Conservation (phyloP, 352 stramenopile genomes). For the Phytophthora tubulina region DNA sequence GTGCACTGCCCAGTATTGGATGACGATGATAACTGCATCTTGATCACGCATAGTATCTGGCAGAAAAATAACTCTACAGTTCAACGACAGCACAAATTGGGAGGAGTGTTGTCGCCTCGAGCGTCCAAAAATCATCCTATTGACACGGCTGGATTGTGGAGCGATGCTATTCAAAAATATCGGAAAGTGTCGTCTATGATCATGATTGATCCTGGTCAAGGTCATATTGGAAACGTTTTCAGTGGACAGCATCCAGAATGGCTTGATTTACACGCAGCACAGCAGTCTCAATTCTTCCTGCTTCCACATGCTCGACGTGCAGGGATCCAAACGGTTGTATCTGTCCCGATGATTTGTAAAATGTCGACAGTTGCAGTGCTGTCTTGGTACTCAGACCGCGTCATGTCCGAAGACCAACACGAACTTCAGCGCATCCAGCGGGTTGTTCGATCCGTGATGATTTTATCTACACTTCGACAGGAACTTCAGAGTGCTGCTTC, state of each 20-base stretch:
- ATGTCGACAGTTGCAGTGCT: slow-evolving; percentile 82
- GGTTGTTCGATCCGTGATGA: slow-evolving; percentile 72
- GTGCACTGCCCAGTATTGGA: slow-evolving; percentile 76
- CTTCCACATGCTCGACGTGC: slow-evolving; percentile 72
- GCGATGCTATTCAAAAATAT: slow-evolving; percentile 76
- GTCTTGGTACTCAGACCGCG: slow-evolving; percentile 79
- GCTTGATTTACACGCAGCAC: slow-evolving; percentile 55
- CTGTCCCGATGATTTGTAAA: slow-evolving; percentile 86
- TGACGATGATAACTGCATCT: slow-evolving; percentile 63
- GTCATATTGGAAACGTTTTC: slow-evolving; percentile 77
- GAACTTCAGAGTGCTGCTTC: slow-evolving; percentile 51
- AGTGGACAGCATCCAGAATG: slow-evolving; percentile 79
- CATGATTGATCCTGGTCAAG: slow-evolving; percentile 83
- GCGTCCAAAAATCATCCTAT: slow-evolving; percentile 33
- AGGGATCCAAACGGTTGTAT: slow-evolving; percentile 72
- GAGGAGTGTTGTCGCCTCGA: slow-evolving; percentile 33
- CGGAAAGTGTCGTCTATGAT: slow-evolving; percentile 75
- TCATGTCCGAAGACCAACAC: slow-evolving; percentile 59
- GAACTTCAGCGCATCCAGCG: slow-evolving; percentile 81
- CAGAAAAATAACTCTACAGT: slow-evolving; percentile 49
- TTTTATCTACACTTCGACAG: slow-evolving; percentile 67
- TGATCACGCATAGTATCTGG: slow-evolving; percentile 80
- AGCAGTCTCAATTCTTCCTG: slow-evolving; percentile 82
- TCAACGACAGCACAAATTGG: slow-evolving; percentile 13
- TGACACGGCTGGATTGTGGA: slow-evolving; percentile 43